These are phyloP conservation scores for Lactarius deliciosus DNA, from an alignment of 768 basidiomycete species.

Conservation along the genomic window DNA sequence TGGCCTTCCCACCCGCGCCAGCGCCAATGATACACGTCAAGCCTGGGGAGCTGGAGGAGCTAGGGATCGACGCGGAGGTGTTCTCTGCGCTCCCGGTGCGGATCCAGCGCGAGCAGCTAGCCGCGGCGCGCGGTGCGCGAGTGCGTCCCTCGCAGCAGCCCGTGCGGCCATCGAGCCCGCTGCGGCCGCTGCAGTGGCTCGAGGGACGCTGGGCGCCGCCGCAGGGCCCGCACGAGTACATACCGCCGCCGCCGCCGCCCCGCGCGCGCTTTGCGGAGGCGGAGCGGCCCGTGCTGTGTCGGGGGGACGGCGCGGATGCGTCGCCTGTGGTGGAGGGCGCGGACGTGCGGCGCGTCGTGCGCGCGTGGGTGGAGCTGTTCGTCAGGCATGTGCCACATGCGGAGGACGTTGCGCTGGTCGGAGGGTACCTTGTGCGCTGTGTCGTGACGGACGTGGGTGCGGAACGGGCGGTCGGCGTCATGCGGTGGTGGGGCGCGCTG, in stretches of 20 bases:
- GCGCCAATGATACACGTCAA: slow-evolving; percentile 42
- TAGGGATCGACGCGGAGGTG: slow-evolving; percentile 74
- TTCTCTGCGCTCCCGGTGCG: slow-evolving; percentile 62
- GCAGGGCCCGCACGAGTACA: slow-evolving; percentile 39
- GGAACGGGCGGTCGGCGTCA: slow-evolving; percentile 64
- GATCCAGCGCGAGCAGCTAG: slow-evolving; percentile 73
- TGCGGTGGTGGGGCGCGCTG: slow-evolving; percentile 82
- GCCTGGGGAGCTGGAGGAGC: slow-evolving; percentile 55
- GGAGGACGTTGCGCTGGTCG: slow-evolving; percentile 74
- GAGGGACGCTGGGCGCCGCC: slow-evolving; percentile 33
- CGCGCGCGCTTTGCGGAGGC: slow-evolving; percentile 55
- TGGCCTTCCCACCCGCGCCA: slow-evolving; percentile 36
- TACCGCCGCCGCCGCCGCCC: slow-evolving; percentile 51
- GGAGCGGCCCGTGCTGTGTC: slow-evolving; percentile 50
- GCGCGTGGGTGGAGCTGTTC: slow-evolving; percentile 72
- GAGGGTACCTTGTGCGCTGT: slow-evolving; percentile 66
- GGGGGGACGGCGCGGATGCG: slow-evolving; percentile 51
- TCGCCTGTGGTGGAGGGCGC: slow-evolving; percentile 59
- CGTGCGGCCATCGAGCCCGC: slow-evolving; percentile 28
- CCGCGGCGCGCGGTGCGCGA: slow-evolving; percentile 53
- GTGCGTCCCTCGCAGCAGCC: slow-evolving; percentile 22
- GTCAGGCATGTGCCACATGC: slow-evolving; percentile 60
- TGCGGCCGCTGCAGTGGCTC: slow-evolving; percentile 55
- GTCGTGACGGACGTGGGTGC: slow-evolving; percentile 71
- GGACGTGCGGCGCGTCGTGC: slow-evolving; percentile 72